A percentile compares a stretch with the other conserved stretches of the same genome.
phyloP scores from a whole-genome alignment of 495 filamentous ascomycete species.

The Friedmanniomyces endolithicus region DNA sequence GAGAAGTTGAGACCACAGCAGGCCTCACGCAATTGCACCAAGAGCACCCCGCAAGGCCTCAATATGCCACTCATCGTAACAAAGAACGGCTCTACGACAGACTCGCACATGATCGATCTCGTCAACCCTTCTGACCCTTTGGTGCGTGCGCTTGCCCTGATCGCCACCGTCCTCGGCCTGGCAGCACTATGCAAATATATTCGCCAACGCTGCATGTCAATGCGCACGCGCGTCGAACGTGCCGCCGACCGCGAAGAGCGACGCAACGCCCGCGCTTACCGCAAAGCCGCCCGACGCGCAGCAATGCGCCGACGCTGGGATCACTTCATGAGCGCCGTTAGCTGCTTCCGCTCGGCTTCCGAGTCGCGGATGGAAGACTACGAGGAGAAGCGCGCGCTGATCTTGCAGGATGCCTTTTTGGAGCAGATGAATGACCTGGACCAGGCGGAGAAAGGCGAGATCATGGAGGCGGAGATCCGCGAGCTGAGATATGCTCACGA shows the following conservation, averaged over 20 bases:
- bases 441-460: slow-evolving; percentile 20
- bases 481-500: slow-evolving; percentile 27
- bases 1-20: not conserved
- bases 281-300: slow-evolving; percentile 25
- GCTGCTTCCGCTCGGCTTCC: slow-evolving; percentile 12
- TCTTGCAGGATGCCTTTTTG: slow-evolving; percentile 31
- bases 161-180: slow-evolving; percentile 18
- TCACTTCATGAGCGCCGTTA: slow-evolving; percentile 7
- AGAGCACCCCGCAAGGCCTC: slow-evolving; percentile 1
- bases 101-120: slow-evolving; percentile 14
- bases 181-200: slow-evolving; percentile 14
- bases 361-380: slow-evolving; percentile 26
- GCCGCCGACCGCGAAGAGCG: slow-evolving; percentile 29
- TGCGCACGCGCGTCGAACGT: slow-evolving; percentile 25
- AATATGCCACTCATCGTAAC: not conserved
- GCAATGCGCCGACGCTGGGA: slow-evolving; percentile 25
- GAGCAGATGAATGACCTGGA: slow-evolving; percentile 20
- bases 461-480: slow-evolving; percentile 34
- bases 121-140: slow-evolving; percentile 18
- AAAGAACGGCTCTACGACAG: slow-evolving; percentile 9
- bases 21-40: slow-evolving; percentile 7
- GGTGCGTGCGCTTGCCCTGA: slow-evolving; percentile 17
- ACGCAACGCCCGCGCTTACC: slow-evolving; percentile 25
- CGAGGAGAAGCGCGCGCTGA: slow-evolving; percentile 33
- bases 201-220: slow-evolving; percentile 21